These are phyloP conservation scores for Dictyostelium brefeldianum DNA, from an alignment of 78 protist species.

Conservation along the genomic window DNA sequence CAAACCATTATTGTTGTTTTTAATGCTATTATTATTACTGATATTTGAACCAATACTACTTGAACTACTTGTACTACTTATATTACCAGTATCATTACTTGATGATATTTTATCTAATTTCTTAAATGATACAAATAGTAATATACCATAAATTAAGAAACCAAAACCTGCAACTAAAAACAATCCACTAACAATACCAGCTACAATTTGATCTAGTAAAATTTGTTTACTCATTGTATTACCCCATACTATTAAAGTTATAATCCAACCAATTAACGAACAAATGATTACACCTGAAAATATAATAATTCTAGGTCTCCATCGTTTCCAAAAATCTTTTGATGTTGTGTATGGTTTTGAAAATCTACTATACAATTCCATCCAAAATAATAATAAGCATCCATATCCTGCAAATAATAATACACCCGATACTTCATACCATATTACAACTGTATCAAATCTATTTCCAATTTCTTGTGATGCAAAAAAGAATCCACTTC, in stretches of 20 bases:
- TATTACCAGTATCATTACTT: neutral
- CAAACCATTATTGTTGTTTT: neutral
- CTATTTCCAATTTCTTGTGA: neutral
- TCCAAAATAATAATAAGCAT: constrained; percentile 73
- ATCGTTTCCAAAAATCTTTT: constrained; percentile 53
- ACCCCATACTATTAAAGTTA: constrained; percentile 37
- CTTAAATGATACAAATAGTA: constrained; percentile 37
- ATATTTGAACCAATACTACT: neutral
- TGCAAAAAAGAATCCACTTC: constrained; percentile 67
- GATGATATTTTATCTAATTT: constrained; percentile 2
- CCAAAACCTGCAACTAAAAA: constrained; percentile 63
- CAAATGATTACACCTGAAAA: neutral
- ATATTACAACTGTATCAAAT: neutral
- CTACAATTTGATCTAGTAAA: constrained; percentile 15
- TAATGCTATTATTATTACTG: neutral
- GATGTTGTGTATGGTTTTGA: constrained; percentile 40
- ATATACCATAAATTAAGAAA: constrained; percentile 58
- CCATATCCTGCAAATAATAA: constrained; percentile 66
- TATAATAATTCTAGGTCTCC: constrained; percentile 19
- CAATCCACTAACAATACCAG: constrained; percentile 29
- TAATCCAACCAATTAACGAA: constrained; percentile 15
- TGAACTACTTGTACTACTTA: neutral
- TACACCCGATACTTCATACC: constrained; percentile 59
- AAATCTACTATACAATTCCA: constrained; percentile 56
- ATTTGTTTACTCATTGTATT: neutral